Percentiles rank a stretch among this genome's conserved stretches.
Evolutionary conservation across 805 yeast species (phyloP).

Genomic region (Cyberlindnera nakhonratchasimensis): DNA sequence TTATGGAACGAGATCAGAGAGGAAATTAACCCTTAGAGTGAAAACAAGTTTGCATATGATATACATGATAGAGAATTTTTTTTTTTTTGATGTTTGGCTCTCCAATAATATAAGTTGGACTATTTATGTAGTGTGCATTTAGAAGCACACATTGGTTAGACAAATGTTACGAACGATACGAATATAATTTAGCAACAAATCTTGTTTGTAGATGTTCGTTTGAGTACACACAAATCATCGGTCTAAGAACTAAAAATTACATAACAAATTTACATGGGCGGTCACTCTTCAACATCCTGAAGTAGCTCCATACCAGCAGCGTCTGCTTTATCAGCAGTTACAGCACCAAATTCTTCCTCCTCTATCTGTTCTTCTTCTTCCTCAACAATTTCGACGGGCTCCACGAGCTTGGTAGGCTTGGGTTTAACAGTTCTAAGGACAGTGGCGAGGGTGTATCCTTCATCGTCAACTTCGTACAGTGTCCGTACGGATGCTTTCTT

Average conservation of each 20-base stretch:
- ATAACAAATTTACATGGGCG: not conserved
- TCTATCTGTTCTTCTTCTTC: conserved; percentile 33
- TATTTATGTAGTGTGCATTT: not conserved
- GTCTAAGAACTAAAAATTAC: no score
- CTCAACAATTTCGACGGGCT: conserved; percentile 18
- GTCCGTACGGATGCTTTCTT: conserved; percentile 24
- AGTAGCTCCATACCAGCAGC: not conserved
- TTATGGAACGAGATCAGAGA: conserved; percentile 59
- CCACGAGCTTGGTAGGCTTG: conserved; percentile 29
- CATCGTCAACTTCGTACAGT: conserved; percentile 28
- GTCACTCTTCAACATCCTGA: not conserved
- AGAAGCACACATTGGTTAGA: no score
- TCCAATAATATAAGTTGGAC: not conserved
- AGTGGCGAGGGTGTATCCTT: conserved; percentile 26
- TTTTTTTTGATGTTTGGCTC: not conserved
- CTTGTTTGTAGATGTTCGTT: no score
- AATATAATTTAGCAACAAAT: no score
- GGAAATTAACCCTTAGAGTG: conserved; percentile 20
- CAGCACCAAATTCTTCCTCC: no score
- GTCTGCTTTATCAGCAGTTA: not conserved
- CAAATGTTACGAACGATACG: no score
- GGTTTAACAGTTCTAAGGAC: conserved; percentile 29
- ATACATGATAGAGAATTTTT: not conserved
- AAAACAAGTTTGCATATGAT: not conserved
- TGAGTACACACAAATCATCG: no score